Base-by-base conservation (phyloP, 2,329 filamentous ascomycete genomes). In the Mycocentrospora acerina region DNA sequence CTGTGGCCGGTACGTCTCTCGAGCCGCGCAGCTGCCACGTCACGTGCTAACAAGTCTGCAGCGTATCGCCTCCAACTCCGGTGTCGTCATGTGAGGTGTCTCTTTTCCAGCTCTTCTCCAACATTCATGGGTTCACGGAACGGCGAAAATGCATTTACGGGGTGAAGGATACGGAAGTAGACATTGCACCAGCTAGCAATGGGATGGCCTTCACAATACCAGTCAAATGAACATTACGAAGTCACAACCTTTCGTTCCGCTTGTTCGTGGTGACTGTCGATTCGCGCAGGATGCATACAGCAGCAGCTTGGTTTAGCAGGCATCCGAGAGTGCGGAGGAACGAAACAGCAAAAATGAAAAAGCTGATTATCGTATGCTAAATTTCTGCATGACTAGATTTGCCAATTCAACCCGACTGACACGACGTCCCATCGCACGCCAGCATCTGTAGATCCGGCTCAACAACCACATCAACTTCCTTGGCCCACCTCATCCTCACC, bases 51-150 rank as follows among this genome's bases (percentile, higher is more conserved):
- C 45, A 30, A 13, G 13, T 32, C 2, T 29, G 18, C 59, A 91
- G 86, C 91, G 91, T 96, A 97, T 97, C 78, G 93, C 93, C 75
- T 90, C 85, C 83, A 98, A 98, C 88, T 95, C 91, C 51, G 93
- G 93, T 85, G 93, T 98, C 71, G 93, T 98, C 74, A 98, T 98
- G 93, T 98, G 88, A 95, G 55, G 57, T 59, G 52, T 67, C 53
- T 62, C 53, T 61, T 66, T 66, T 66, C 55, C 19, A 22, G 19
- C 56, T 55, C 57, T 60, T 65, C 55, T 64, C 62, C 61, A 59
- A 63, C 55, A 59, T 63, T 65, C 54, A 62, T 60, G 61, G 62
- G 59, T 64, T 53, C 53, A 60, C 51, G 55, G 55, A 58, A 64
- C 59, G 62, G 62, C 62, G 62, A 66, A 59, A 66, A 64, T 65